Evolutionary conservation across 768 basidiomycete genomes (phyloP), one percentile per base, ranked within the genome.

Genomic region (Kwoniella botswanensis): DNA sequence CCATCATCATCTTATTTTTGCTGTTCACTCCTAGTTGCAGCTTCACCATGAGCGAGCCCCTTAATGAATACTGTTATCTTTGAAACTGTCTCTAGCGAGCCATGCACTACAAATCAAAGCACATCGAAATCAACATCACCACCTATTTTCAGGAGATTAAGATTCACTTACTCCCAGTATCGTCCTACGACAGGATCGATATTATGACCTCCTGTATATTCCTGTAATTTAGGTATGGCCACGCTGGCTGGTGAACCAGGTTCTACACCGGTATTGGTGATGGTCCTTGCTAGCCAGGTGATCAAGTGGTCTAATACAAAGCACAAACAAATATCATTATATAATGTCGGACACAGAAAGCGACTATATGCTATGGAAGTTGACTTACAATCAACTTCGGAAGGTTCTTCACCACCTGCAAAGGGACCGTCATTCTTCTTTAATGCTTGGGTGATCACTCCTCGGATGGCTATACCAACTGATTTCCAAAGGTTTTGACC

Each of bases 161-260:
- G 18, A 18, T 6, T 15, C 46, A 50, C 79, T 78, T 66, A 80
- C 79, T 80, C 79, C 79, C 79, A 80, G 73, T 80, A 80, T 52
- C 76, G 77, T 43, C 65, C 68, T 42, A 80, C 55, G n/a, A 74
- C 71, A 13, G 77, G 77, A 63, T 80, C 79, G 62, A 80, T 68
- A 24, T 70, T 71, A 62, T 78, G 77, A 15, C 77, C 79, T 12
- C 79, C 79, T 10, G 77, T 78, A 54, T 67, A 71, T 61, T 78
- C 70, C 56, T 74, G 65, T 44, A 80, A 53, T 65, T 76, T 76
- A 15, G 70, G 70, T 29, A 80, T 74, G 15, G 68, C 79, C 2
- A 73, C 73, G 17, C 58, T 67, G 4, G 75, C 46, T 17, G 72
- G 70, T 12, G 75, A 73, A 1, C 68, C 70, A 29, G 75, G 79